Evolutionary conservation across 75 land plant species (phyloP).

Genomic region (Sequoia sempervirens): DNA sequence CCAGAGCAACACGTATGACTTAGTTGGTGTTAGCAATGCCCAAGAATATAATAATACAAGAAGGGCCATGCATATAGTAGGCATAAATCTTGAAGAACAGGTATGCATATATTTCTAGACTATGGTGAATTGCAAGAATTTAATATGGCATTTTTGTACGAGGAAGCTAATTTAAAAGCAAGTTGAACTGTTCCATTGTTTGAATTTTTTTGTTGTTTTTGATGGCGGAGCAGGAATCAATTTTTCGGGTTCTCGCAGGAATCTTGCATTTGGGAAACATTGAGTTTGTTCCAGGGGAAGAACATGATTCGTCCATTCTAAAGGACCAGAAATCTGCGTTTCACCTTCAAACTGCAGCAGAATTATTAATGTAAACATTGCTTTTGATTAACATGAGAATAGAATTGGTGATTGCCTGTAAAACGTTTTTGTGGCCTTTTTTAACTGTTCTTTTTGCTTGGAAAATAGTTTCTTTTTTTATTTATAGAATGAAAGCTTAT

Average conservation of each 20-base stretch:
- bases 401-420: neutral
- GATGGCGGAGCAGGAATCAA: constrained; percentile 54
- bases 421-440: neutral
- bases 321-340: constrained; percentile 57
- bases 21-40: constrained; percentile 71
- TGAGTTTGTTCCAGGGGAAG: constrained; percentile 73
- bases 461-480: neutral
- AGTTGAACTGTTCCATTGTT: neutral
- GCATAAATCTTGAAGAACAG: constrained; percentile 87
- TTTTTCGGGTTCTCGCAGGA: constrained; percentile 73
- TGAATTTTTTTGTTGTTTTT: neutral
- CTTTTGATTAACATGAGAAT: neutral
- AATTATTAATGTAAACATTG: constrained; percentile 52
- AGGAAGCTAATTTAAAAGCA: neutral
- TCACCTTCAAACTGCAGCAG: constrained; percentile 64
- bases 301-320: constrained; percentile 72
- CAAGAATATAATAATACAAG: constrained; percentile 82
- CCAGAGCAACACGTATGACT: constrained; percentile 80
- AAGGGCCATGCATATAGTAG: constrained; percentile 97
- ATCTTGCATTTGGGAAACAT: constrained; percentile 83
- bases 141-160: neutral
- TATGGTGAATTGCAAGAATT: neutral
- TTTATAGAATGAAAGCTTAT: neutral
- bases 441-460: neutral
- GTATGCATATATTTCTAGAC: constrained; percentile 20